These are phyloP conservation scores for Paramecium sonneborni DNA, from an alignment of 73 alveolate species.

Conservation along the genomic window DNA sequence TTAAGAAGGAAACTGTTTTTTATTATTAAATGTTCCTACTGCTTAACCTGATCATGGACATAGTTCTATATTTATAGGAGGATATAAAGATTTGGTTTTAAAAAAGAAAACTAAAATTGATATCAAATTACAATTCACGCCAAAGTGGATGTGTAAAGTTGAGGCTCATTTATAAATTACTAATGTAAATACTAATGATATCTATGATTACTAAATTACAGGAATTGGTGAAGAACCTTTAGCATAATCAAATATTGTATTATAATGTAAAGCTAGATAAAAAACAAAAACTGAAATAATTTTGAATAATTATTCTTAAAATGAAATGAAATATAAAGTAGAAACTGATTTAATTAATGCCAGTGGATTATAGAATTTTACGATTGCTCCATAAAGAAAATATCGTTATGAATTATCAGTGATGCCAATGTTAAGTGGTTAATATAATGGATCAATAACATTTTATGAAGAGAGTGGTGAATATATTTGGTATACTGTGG, in stretches of 20 bases:
- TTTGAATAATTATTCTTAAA: conserved; percentile 74
- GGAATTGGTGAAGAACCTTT: conserved; percentile 99
- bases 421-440: conserved; percentile 95
- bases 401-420: conserved; percentile 81
- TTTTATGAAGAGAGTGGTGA: conserved; percentile 91
- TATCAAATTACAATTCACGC: conserved; percentile 85
- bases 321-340: conserved; percentile 84
- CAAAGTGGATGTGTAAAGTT: conserved; percentile 84
- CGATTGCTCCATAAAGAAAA: conserved; percentile 62
- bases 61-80: conserved; percentile 75
- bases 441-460: conserved; percentile 94
- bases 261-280: conserved; percentile 94
- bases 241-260: conserved; percentile 93
- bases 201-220: conserved; percentile 88
- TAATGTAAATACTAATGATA: conserved; percentile 89
- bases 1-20: conserved; percentile 65
- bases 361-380: conserved; percentile 76
- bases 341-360: conserved; percentile 96
- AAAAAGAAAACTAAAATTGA: conserved; percentile 78
- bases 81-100: conserved; percentile 70
- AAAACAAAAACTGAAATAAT: conserved; percentile 78
- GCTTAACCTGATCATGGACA: conserved; percentile 63
- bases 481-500: conserved; percentile 96
- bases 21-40: neutral
- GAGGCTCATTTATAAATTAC: conserved; percentile 89